Evolutionary conservation across 139 green algal species (phyloP).

Genomic region (Desmodesmus armatus): DNA sequence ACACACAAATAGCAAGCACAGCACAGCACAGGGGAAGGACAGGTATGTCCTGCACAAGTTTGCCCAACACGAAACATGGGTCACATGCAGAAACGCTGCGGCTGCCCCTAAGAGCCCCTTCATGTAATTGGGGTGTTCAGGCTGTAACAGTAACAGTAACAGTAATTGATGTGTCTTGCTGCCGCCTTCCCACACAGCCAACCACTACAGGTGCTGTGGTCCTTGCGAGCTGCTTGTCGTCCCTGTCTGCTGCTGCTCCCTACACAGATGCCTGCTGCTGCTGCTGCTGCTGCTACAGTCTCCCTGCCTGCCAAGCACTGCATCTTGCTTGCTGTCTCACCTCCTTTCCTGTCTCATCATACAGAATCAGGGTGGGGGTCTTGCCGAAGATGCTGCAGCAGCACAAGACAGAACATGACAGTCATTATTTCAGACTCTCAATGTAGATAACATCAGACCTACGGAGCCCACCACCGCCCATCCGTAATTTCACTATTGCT

Average conservation of each 20-base stretch:
- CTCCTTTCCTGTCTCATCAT: neutral
- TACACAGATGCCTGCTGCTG: neutral
- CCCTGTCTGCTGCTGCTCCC: neutral
- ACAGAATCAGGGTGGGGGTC: slow-evolving; percentile 11
- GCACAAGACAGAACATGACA: neutral
- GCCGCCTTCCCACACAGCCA: neutral
- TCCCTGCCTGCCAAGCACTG: neutral
- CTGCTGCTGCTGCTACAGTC: neutral
- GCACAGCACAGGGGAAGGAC: neutral
- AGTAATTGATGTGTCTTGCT: neutral
- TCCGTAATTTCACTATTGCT: neutral
- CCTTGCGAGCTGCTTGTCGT: neutral
- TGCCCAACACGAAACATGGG: neutral
- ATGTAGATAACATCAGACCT: neutral
- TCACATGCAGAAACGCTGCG: neutral
- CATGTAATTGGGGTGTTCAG: neutral
- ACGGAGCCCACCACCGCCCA: neutral
- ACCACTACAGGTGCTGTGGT: neutral
- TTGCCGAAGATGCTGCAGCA: slow-evolving; percentile 14
- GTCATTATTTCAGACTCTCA: neutral
- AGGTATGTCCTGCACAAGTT: neutral
- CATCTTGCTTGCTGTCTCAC: neutral
- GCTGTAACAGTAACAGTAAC: neutral
- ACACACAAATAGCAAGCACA: neutral
- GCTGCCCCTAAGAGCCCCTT: neutral